These are phyloP conservation scores for Coniochaeta sp. DNA, from an alignment of 2,329 filamentous ascomycete species.

Conservation along the genomic window DNA sequence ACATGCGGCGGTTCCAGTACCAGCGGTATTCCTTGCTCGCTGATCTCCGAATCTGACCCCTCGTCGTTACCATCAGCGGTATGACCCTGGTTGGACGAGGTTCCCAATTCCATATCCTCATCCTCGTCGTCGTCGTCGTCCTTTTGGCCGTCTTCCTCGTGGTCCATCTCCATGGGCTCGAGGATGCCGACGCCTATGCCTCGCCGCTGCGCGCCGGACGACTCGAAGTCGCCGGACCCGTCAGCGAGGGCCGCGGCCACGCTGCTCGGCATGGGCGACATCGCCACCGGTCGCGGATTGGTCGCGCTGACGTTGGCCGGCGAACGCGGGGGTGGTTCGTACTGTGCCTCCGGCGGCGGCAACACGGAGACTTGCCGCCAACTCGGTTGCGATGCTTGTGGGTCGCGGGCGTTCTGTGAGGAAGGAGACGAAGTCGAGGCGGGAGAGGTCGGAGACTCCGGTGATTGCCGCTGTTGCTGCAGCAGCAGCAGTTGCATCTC, in stretches of 20 bases:
- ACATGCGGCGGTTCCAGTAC: not conserved
- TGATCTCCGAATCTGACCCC: not conserved
- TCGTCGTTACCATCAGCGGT: not conserved
- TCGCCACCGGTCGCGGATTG: conserved; percentile 32
- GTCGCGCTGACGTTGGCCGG: conserved; percentile 11
- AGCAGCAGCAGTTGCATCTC: conserved; percentile 7
- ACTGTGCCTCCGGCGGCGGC: conserved; percentile 7
- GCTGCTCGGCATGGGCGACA: conserved; percentile 25
- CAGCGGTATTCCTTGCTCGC: not conserved
- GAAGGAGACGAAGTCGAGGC: not conserved
- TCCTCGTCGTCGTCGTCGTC: not conserved
- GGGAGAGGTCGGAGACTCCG: not conserved
- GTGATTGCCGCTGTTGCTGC: not conserved
- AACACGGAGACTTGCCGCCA: conserved; percentile 15
- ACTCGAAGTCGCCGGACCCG: conserved; percentile 4
- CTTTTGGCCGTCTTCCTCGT: conserved; percentile 3
- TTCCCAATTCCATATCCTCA: conserved; percentile 2
- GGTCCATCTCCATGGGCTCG: conserved; percentile 17
- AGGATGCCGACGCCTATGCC: not conserved
- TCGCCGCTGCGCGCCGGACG: not conserved
- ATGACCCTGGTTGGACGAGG: not conserved
- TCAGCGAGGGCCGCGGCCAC: conserved; percentile 23
- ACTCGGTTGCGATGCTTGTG: conserved; percentile 10
- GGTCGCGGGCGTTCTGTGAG: conserved; percentile 19
- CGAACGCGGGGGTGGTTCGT: not conserved